A percentile compares a stretch with the other conserved stretches of the same genome.
These are phyloP conservation scores for Colletotrichum ledebouriae DNA, from an alignment of 2,329 filamentous ascomycete species.

Conservation along the genomic window DNA sequence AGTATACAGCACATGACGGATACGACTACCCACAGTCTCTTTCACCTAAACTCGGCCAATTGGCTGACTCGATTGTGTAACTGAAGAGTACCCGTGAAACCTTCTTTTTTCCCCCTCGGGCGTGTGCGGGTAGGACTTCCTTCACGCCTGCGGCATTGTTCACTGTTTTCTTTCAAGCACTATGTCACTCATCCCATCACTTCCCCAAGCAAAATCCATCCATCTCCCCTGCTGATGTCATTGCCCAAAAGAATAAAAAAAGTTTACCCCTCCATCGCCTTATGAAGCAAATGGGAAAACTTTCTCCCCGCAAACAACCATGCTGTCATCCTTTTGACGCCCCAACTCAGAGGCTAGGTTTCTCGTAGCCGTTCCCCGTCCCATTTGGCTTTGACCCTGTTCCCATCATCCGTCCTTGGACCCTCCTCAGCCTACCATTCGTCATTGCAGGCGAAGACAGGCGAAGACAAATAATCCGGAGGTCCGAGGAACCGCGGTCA, in stretches of 20 bases:
- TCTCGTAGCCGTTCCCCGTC: background rate
- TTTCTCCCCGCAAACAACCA: conserved; percentile 14
- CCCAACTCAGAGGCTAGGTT: conserved; percentile 14
- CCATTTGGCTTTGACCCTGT: too few relatives aligned
- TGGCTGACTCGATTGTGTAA: conserved; percentile 38
- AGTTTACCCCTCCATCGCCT: conserved; percentile 7
- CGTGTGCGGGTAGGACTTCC: conserved; percentile 8
- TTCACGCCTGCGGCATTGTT: background rate
- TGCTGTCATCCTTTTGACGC: conserved; percentile 14
- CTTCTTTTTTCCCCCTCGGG: conserved; percentile 2
- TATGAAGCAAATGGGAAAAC: too few relatives aligned
- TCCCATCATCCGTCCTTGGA: conserved; percentile 5
- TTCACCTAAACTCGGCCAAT: conserved; percentile 25
- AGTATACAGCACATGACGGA: conserved; percentile 30
- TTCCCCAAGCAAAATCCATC: conserved; percentile 1
- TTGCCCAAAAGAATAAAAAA: background rate
- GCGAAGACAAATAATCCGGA: conserved; percentile 7
- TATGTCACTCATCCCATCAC: background rate
- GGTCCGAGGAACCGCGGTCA: conserved; percentile 23
- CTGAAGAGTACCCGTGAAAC: conserved; percentile 38
- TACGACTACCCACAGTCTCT: conserved; percentile 35
- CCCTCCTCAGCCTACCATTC: conserved; percentile 5
- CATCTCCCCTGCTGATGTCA: conserved; percentile 6
- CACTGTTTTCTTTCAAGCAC: background rate
- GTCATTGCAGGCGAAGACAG: conserved; percentile 6